A percentile compares a stretch with the other conserved stretches of the same genome.
Conservation (phyloP, 768 basidiomycete species). For the Boletus bicolor region DNA sequence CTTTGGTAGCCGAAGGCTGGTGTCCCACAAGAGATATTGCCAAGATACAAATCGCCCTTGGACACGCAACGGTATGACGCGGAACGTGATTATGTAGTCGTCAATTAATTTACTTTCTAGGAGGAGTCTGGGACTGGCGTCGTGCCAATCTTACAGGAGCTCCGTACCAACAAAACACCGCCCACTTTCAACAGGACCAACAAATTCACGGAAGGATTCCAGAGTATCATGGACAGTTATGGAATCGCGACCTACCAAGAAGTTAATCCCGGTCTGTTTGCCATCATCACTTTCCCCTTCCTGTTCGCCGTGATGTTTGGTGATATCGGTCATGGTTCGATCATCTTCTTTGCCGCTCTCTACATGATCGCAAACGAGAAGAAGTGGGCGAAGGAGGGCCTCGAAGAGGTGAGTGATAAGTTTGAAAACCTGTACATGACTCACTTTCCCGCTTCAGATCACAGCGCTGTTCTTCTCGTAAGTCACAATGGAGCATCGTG, state of each 20-base stretch:
- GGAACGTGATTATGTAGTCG: background rate
- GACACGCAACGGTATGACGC: conserved; percentile 72
- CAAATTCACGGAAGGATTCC: conserved; percentile 96
- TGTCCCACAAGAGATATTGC: conserved; percentile 90
- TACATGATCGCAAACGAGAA: conserved; percentile 88
- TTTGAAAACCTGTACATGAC: conserved; percentile 1
- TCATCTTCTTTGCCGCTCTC: conserved; percentile 72
- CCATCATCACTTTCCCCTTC: conserved; percentile 93
- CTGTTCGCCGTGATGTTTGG: conserved; percentile 99
- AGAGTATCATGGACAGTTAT: conserved; percentile 97
- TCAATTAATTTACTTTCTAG: conserved; percentile 21
- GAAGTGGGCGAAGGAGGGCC: conserved; percentile 65
- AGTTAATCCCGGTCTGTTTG: conserved; percentile 94
- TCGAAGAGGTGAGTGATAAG: conserved; percentile 61
- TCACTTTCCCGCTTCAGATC: conserved; percentile 49
- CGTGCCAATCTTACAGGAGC: conserved; percentile 88
- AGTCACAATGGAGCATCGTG: conserved; percentile 33
- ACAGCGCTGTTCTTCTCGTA: conserved; percentile 89
- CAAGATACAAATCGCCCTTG: conserved; percentile 79
- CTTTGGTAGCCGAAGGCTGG: conserved; percentile 97
- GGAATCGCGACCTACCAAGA: conserved; percentile 95
- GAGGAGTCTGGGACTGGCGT: conserved; percentile 93
- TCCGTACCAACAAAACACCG: conserved; percentile 85
- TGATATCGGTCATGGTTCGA: conserved; percentile 92
- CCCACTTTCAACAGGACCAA: conserved; percentile 94